Base-by-base conservation (phyloP, 495 filamentous ascomycete species). In the Lindgomyces ingoldianus region DNA sequence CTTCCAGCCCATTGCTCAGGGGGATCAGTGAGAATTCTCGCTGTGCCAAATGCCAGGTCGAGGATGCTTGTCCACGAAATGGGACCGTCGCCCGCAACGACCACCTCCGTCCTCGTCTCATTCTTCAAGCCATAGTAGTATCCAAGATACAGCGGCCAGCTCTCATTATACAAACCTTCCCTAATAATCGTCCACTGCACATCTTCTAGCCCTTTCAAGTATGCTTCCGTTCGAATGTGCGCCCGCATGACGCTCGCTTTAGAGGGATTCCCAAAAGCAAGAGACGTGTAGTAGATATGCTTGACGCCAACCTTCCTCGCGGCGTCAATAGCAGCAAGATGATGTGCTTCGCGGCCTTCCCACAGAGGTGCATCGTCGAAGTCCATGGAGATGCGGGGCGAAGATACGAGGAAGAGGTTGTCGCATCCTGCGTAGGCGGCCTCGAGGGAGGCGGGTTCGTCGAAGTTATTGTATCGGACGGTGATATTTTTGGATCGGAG, bases 281-380 rank as follows among this genome's bases (percentile, higher is more conserved):
- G 82, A 9, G 84, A 87, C 3, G 83, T 83, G 79, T 90, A 91
- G 73, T 84, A 86, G 47, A 90, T 79, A 66, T 89, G 82, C 55
- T 75, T 76, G 3, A 90, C 84, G 27, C 84, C 84, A 1, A 77
- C 83, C 10, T 72, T 74, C 1, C 75, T 70, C 0, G 87, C 87
- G 2, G 84, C 83, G 57, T 85, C 74, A 22, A 90, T 83, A 2
- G 84, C 86, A 0, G 68, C 67, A 56, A 72, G 74, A 51, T 89
- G 85, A 27, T 79, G 75, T 0, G 45, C 65, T 59, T 83, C 79
- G 14, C 79, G 65, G 4, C 79, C 79, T 10, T 67, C 10, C 24
- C 70, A 73, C 1, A 70, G 53, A 10, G 72, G 64, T 11, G 74
- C 69, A 26, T 74, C 52, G 49, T 70, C 52, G 64, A 67, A 77